Evolutionary conservation across 2,329 filamentous ascomycete species (phyloP), one percentile per base, ranked within the genome.

Genomic region (Fusarium coffeatum): DNA sequence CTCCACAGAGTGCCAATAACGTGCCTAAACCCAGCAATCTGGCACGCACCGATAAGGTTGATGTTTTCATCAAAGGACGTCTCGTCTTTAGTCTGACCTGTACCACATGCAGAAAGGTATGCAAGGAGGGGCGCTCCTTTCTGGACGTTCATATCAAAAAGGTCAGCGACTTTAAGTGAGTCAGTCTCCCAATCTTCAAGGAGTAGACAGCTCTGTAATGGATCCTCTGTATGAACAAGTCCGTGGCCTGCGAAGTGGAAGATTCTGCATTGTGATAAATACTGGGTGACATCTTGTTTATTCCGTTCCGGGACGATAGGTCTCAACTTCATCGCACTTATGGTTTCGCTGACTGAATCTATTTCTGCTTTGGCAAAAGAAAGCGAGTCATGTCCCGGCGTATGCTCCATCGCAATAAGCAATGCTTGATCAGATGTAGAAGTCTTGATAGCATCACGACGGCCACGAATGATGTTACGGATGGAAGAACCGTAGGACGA

Each of bases 181-280:
- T 61, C 37, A 3, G 5, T 7, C 4, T 51, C 10, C 22, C 37
- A 48, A 23, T 60, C 23, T 25, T 63, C 48, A 0, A 63, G 41
- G 0, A 48, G 2, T 0, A 63, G 2, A 8, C 16, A 47, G 12
- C 60, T 63, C 9, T 22, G 3, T 2, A 20, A 43, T 4, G 47
- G 48, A 7, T 63, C 42, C 4, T 50, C 18, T 25, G 22, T 1
- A 15, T 48, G 22, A 3, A 22, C 13, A 1, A 41, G 18, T 8
- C 28, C 55, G 7, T 63, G 55, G 1, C 60, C 56, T 5, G 60
- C 46, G 8, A 60, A 63, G 10, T 63, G 55, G n/a, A 63, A 63
- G 3, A 63, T 47, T 2, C 4, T n/a, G n/a, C 55, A 63, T 2
- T 37, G 9, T 28, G n/a, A 28, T 3, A 63, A 23, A 32, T 54